Evolutionary conservation across 306 rosid species (phyloP).

Genomic region (Inga laurina): DNA sequence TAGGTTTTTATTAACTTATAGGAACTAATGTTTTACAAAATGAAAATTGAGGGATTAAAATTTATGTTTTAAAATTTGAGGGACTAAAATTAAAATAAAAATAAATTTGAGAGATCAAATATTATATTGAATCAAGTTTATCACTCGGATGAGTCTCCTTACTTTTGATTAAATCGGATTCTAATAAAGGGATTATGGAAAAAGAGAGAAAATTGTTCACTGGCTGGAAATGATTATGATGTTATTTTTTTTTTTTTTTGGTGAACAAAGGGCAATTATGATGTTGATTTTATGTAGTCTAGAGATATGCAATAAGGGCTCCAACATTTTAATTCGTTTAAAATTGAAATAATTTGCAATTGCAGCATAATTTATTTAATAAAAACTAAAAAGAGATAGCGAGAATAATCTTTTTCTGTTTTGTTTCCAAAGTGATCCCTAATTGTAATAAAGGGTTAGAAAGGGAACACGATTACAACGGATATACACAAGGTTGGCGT

Average conservation of each 20-base stretch:
- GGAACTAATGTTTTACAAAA: too few species aligned
- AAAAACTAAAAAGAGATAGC: not conserved
- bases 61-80: too few species aligned
- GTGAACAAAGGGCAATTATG: not conserved
- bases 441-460: not conserved
- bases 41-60: too few species aligned
- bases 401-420: not conserved
- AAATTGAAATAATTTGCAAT: not conserved
- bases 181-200: not conserved
- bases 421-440: not conserved
- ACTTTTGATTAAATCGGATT: not conserved
- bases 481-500: not conserved
- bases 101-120: too few species aligned
- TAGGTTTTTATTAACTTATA: too few species aligned
- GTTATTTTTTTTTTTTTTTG: too few species aligned
- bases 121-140: too few species aligned
- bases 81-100: too few species aligned
- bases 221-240: not conserved
- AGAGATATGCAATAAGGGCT: not conserved
- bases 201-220: not conserved
- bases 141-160: not conserved
- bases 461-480: not conserved
- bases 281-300: not conserved
- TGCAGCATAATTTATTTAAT: not conserved
- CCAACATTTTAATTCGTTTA: not conserved